Base-by-base conservation (phyloP, 192 early-diverging fungal species). In the Anaeromyces robustus region DNA sequence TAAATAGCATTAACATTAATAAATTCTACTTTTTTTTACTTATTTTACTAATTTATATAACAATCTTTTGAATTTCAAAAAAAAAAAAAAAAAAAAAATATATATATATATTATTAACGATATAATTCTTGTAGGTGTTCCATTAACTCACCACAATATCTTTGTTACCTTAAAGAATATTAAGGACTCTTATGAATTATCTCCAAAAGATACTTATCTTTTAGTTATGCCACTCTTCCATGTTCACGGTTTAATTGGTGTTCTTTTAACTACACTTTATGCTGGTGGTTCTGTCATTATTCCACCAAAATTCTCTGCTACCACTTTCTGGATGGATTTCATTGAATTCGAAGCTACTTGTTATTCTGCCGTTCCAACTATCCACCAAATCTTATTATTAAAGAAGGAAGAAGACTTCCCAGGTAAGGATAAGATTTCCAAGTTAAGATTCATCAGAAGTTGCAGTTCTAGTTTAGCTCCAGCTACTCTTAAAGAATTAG, bases 211-310 rank as follows among this genome's bases (percentile, higher is more conserved):
- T 84, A 80, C 88, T 28, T 90, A 93, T 9, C 87, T 92, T 80
- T 81, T 95, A 29, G 94, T 94, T 29, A 95, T 95, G 94, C 94
- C 95, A 12, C 88, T 96, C 29, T 94, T 94, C 86, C 95, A 96
- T 82, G 93, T 94, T 12, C 94, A 96, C 83, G 95, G 95, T 16
- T 85, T 96, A 52, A 89, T 96, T 43, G 92, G 93, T 79, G 93
- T 89, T 13, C 83, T 91, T 78, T 85, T 96, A 29, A 86, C 94
- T 11, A 90, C 92, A 12, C 87, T 96, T 12, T 87, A 86, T 29
- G 87, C 91, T 12, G 93, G 93, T 41, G 93, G 92, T 22, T 86
- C 91, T 1, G 89, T 88, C 6, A 89, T 93, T 14, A 84, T 96
- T 78, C 95, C 93, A 16, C 82, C 86, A 79, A 91, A 87, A 79